phyloP scores from a whole-genome alignment of 1,284 basidiomycete species.

The Kwoniella shivajii region DNA sequence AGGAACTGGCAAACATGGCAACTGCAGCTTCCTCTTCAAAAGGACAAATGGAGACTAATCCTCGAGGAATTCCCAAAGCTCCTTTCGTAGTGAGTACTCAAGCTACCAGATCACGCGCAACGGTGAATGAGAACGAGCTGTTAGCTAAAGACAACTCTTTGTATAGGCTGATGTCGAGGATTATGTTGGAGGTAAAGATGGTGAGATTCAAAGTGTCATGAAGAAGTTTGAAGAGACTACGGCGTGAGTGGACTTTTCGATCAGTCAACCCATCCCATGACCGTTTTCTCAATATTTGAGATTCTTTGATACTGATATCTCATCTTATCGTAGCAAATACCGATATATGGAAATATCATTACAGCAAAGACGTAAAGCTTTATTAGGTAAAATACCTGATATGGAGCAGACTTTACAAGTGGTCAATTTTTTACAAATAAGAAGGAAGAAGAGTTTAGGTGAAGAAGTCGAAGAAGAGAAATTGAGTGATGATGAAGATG shows the following conservation, averaged over 20 bases:
- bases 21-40: constrained; percentile 32
- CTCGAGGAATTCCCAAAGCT: constrained; percentile 89
- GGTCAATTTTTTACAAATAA: constrained; percentile 78
- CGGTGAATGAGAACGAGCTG: constrained; percentile 6
- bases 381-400: constrained; percentile 95
- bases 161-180: constrained; percentile 77
- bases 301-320: not conserved
- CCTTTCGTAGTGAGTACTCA: constrained; percentile 80
- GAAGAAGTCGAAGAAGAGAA: constrained; percentile 47
- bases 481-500: constrained; percentile 50
- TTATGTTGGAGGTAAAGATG: constrained; percentile 78
- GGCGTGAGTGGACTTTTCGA: constrained; percentile 61
- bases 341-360: constrained; percentile 95
- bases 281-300: too few species aligned
- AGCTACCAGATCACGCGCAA: not conserved
- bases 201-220: constrained; percentile 75
- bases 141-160: not conserved
- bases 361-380: constrained; percentile 71
- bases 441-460: constrained; percentile 60
- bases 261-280: constrained; percentile 11
- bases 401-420: constrained; percentile 90
- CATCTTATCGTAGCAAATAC: constrained; percentile 75
- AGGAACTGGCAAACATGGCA: constrained; percentile 16
- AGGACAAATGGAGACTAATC: constrained; percentile 65
- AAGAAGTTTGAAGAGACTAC: constrained; percentile 88